Conservation (phyloP, 2,329 filamentous ascomycete species). For the Thermochaetoides dissita region DNA sequence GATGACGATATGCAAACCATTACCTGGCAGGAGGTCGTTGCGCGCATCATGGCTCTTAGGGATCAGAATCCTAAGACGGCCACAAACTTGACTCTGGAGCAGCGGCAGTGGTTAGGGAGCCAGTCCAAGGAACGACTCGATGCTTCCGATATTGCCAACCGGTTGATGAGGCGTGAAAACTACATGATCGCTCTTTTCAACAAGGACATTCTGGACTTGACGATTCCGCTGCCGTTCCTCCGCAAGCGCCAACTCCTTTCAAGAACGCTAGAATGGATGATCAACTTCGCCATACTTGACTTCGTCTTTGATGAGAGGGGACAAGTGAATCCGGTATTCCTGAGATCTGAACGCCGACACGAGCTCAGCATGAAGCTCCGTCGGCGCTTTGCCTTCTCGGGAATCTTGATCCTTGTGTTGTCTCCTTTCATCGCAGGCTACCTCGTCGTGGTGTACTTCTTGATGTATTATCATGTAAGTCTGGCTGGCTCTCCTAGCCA, state of each 20-base stretch:
- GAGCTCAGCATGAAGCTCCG: conserved; percentile 66
- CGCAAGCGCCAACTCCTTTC: conserved; percentile 72
- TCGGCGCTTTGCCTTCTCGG: conserved; percentile 67
- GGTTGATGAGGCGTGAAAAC: conserved; percentile 91
- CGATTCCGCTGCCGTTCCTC: conserved; percentile 72
- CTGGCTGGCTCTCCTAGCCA: background rate
- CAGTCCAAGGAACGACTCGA: conserved; percentile 91
- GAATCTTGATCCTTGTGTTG: conserved; percentile 71
- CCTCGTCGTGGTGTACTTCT: conserved; percentile 77
- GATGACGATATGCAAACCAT: conserved; percentile 81
- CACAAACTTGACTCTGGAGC: conserved; percentile 35
- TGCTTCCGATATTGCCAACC: conserved; percentile 92
- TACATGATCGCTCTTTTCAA: conserved; percentile 96
- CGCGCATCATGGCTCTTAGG: conserved; percentile 67
- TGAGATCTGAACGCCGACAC: conserved; percentile 69
- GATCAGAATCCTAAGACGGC: conserved; percentile 77
- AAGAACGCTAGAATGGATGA: conserved; percentile 78
- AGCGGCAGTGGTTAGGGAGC: conserved; percentile 52
- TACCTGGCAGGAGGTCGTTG: conserved; percentile 85
- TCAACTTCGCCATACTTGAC: conserved; percentile 80
- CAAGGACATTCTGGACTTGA: conserved; percentile 84
- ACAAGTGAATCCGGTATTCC: conserved; percentile 72
- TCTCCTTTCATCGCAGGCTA: conserved; percentile 81
- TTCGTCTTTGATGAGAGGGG: conserved; percentile 85
- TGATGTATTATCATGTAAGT: conserved; percentile 80